These are phyloP conservation scores for Hymenoscyphus infarciens DNA, from an alignment of 2,329 filamentous ascomycete species.

Conservation along the genomic window DNA sequence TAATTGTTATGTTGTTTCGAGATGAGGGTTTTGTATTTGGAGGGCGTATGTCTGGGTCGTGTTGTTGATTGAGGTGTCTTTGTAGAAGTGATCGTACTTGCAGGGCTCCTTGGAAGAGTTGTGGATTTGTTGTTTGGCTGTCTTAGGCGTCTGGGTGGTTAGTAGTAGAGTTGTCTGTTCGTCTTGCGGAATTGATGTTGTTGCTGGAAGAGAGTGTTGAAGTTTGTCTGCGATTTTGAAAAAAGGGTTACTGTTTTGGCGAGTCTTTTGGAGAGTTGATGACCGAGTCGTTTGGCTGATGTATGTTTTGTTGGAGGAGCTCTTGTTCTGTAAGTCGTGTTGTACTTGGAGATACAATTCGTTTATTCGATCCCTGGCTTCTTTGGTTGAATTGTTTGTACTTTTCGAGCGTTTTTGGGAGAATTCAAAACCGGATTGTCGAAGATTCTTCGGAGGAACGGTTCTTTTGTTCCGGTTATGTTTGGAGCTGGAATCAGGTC, in stretches of 20 bases:
- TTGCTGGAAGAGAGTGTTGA: too few relatives aligned
- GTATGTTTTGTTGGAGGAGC: neutral
- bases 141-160: neutral
- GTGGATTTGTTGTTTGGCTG: neutral
- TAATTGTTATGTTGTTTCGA: neutral
- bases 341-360: too few relatives aligned
- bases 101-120: too few relatives aligned
- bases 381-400: too few relatives aligned
- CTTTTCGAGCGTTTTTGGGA: too few relatives aligned
- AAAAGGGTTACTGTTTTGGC: neutral
- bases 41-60: neutral
- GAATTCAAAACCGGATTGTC: too few relatives aligned
- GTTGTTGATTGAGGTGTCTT: neutral
- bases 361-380: too few relatives aligned
- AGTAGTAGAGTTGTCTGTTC: neutral
- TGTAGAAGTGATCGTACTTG: too few relatives aligned
- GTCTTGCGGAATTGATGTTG: neutral
- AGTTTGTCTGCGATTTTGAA: neutral
- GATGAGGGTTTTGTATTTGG: neutral
- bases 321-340: neutral
- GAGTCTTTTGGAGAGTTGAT: neutral
- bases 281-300: neutral
- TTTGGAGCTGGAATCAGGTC: too few relatives aligned
- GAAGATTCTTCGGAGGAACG: too few relatives aligned
- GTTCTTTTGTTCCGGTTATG: too few relatives aligned